Conservation (phyloP, 2,329 filamentous ascomycete species). For the Trichoderma simmonsii region DNA sequence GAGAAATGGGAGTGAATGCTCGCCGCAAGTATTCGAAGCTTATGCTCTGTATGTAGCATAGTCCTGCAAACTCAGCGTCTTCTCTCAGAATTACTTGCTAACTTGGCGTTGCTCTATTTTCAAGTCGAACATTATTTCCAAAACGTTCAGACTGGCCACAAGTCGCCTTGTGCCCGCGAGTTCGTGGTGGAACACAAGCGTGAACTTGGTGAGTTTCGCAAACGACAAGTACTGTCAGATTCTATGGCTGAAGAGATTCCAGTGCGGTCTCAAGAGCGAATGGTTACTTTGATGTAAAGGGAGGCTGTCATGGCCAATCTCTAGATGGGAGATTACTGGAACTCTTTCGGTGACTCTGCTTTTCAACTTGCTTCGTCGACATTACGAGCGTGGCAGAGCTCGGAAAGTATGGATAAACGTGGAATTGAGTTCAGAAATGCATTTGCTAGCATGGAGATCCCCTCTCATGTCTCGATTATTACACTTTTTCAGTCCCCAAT, state of each 20-base stretch:
- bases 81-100: background rate
- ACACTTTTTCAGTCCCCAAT: too few species aligned
- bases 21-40: conserved; percentile 40
- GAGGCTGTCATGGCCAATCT: background rate
- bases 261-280: background rate
- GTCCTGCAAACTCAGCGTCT: too few species aligned
- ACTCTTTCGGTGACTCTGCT: background rate
- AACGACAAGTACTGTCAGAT: background rate
- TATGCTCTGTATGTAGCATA: conserved; percentile 39
- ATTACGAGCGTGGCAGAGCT: background rate
- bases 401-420: background rate
- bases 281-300: background rate
- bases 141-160: conserved; percentile 37
- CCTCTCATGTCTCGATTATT: background rate
- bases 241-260: background rate
- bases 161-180: conserved; percentile 36
- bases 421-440: background rate
- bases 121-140: conserved; percentile 47
- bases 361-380: background rate
- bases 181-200: conserved; percentile 36
- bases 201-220: conserved; percentile 24
- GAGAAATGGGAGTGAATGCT: conserved; percentile 32
- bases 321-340: background rate
- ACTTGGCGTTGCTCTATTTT: background rate
- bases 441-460: background rate